Evolutionary conservation across 805 yeast genomes (phyloP).

Genomic region (Candida hungchunana): DNA sequence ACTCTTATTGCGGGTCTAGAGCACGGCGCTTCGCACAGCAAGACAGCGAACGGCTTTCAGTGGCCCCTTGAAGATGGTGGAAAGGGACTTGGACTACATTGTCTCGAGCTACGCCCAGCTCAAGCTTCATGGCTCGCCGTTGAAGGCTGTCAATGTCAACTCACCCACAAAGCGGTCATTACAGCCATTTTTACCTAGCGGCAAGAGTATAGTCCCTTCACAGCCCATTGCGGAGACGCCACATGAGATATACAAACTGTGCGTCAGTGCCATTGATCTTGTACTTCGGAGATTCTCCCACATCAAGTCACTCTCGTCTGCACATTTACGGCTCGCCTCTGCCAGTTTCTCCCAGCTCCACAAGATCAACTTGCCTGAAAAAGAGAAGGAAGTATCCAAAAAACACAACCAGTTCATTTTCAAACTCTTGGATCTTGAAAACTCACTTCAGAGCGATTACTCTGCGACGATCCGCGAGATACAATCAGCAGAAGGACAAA

Average conservation of each 20-base stretch:
- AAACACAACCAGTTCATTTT: slow-evolving; percentile 22
- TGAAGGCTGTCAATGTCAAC: slow-evolving; percentile 19
- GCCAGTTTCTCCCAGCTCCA: slow-evolving; percentile 23
- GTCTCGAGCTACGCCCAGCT: slow-evolving; percentile 22
- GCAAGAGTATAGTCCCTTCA: not conserved
- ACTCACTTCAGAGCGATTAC: slow-evolving; percentile 8
- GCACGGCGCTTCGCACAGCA: no score
- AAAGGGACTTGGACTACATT: slow-evolving; percentile 24
- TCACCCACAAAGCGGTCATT: slow-evolving; percentile 20
- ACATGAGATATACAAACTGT: slow-evolving; percentile 17
- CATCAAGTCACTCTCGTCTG: slow-evolving; percentile 14
- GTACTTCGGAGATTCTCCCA: slow-evolving; percentile 13
- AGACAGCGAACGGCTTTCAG: no score
- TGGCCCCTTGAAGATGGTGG: slow-evolving; percentile 8
- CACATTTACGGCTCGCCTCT: slow-evolving; percentile 21
- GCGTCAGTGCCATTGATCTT: slow-evolving; percentile 22
- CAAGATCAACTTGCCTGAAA: slow-evolving; percentile 10
- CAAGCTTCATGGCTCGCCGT: slow-evolving; percentile 19
- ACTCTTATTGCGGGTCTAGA: not conserved
- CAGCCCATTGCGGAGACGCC: slow-evolving; percentile 10
- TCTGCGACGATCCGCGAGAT: slow-evolving; percentile 6
- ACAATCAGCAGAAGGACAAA: slow-evolving; percentile 2
- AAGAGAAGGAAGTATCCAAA: slow-evolving; percentile 10
- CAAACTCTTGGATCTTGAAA: slow-evolving; percentile 23
- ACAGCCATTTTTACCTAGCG: slow-evolving; percentile 6